Evolutionary conservation across 805 yeast genomes (phyloP).

Genomic region (Hanseniaspora valbyensis): DNA sequence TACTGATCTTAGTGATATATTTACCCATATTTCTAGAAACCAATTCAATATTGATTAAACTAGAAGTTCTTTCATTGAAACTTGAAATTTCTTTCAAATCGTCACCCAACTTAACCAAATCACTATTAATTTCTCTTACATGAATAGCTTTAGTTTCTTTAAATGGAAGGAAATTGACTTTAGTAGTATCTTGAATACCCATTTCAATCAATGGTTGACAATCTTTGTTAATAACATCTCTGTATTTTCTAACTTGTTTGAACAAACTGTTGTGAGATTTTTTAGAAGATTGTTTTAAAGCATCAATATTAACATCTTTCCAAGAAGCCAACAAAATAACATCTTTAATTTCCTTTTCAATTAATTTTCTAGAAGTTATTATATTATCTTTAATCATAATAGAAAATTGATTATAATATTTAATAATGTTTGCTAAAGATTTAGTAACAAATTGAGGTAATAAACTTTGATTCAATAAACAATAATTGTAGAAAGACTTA

Average conservation of each 20-base stretch:
- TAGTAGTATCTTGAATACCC: constrained; percentile 35
- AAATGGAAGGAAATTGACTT: constrained; percentile 13
- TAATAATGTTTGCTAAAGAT: constrained; percentile 33
- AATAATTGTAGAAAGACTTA: constrained; percentile 40
- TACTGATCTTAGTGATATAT: constrained; percentile 31
- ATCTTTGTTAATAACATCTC: constrained; percentile 45
- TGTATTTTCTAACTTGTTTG: constrained; percentile 72
- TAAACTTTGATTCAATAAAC: constrained; percentile 49
- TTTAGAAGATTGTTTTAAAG: constrained; percentile 86
- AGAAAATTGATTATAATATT: constrained; percentile 58
- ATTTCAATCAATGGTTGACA: constrained; percentile 47
- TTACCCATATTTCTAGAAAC: constrained; percentile 48
- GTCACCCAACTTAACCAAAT: constrained; percentile 16
- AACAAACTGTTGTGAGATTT: constrained; percentile 75
- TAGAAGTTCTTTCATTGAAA: constrained; percentile 48
- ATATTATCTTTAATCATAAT: constrained; percentile 40
- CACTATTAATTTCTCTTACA: constrained; percentile 11
- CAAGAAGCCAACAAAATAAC: constrained; percentile 85
- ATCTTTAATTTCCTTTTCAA: constrained; percentile 75
- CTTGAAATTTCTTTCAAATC: constrained; percentile 30
- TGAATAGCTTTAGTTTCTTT: constrained; percentile 12
- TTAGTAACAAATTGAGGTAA: constrained; percentile 20
- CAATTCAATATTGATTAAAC: constrained; percentile 40
- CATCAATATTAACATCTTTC: constrained; percentile 92
- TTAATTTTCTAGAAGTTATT: constrained; percentile 35